Evolutionary conservation across 306 rosid genomes (phyloP), one percentile per base, ranked within the genome.

Genomic region (Cyamopsis tetragonoloba): DNA sequence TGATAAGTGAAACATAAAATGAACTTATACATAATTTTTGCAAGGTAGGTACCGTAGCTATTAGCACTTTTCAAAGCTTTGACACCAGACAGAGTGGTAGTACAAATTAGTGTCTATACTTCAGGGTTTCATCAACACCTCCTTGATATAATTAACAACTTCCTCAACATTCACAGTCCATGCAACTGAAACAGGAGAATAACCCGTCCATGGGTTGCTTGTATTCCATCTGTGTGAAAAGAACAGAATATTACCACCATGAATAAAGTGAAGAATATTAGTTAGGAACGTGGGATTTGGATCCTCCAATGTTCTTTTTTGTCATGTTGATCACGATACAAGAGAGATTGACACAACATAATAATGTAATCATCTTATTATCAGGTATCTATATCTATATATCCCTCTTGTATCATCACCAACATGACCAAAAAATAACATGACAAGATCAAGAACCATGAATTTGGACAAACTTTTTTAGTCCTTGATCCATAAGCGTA

Each of bases 401-500:
- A n/a, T n/a, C n/a, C n/a, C n/a, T n/a, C n/a, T n/a, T n/a, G n/a
- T n/a, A n/a, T n/a, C n/a, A n/a, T n/a, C n/a, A n/a, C n/a, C n/a
- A n/a, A n/a, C n/a, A n/a, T n/a, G n/a, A n/a, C n/a, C n/a, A n/a
- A n/a, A n/a, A n/a, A n/a, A n/a, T n/a, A n/a, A n/a, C n/a, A n/a
- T n/a, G n/a, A n/a, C n/a, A n/a, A n/a, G n/a, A n/a, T n/a, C n/a
- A n/a, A n/a, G n/a, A n/a, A n/a, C n/a, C n/a, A n/a, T n/a, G 27
- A 53, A 47, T 65, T 23, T 49, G 32, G 61, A 70, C 84, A 30
- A 83, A 90, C 97, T 50, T 83, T 72, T 93, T 93, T 10, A 90
- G 80, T 65, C 99, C 97, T 90, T 88, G 99, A 72, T 93, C 99
- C 85, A 93, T 41, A 41, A 93, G 86, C 7, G 99, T 93, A 70